A percentile compares a stretch with the other conserved stretches of the same genome.
Conservation (phyloP, 345 rosid species). For the Pistacia integerrima region DNA sequence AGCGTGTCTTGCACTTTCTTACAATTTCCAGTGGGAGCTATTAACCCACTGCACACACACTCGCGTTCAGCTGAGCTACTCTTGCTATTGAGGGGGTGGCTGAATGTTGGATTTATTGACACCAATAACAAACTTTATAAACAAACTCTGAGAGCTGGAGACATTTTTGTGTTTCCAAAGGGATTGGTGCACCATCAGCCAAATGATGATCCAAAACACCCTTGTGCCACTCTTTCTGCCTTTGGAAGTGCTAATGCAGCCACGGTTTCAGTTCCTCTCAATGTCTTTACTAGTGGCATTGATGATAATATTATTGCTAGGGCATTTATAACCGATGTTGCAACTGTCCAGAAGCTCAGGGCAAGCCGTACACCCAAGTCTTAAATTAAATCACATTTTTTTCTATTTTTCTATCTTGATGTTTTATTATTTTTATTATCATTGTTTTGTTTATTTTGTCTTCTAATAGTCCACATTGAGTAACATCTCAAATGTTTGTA, state of each 20-base stretch:
- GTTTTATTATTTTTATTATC: too few species aligned
- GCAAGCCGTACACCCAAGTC: constrained; percentile 10
- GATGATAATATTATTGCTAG: constrained; percentile 23
- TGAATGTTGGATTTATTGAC: constrained; percentile 29
- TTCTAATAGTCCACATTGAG: too few species aligned
- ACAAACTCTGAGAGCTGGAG: constrained; percentile 23
- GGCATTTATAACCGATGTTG: too few species aligned
- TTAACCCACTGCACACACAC: constrained; percentile 15
- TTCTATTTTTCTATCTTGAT: not conserved
- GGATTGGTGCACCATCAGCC: constrained; percentile 29
- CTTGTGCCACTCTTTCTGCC: constrained; percentile 19
- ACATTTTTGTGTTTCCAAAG: constrained; percentile 30
- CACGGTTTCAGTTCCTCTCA: constrained; percentile 24
- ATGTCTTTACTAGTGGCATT: constrained; percentile 18
- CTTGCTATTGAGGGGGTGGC: constrained; percentile 12
- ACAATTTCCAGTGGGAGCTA: constrained; percentile 18
- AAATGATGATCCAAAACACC: constrained; percentile 10
- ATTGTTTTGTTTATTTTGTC: too few species aligned
- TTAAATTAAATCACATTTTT: not conserved
- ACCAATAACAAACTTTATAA: constrained; percentile 26
- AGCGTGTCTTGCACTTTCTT: constrained; percentile 25
- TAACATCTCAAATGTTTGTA: too few species aligned
- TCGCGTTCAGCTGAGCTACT: constrained; percentile 25
- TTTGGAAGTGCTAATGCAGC: constrained; percentile 33
- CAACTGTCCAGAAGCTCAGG: constrained; percentile 5